phyloP scores from a whole-genome alignment of 345 rosid genomes.

The Boechera stricta region DNA sequence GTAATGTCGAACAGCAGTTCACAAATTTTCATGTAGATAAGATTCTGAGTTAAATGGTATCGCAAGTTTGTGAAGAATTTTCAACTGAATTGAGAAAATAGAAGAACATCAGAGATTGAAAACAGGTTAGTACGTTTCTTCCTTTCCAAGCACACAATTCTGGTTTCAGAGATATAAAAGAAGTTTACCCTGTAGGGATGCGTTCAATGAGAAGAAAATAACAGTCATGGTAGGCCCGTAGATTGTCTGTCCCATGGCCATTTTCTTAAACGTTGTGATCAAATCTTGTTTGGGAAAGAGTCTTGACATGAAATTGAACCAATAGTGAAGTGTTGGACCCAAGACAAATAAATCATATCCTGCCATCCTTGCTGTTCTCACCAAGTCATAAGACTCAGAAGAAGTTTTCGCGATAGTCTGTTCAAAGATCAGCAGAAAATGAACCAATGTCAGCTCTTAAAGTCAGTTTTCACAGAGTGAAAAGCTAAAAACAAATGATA shows the following conservation, averaged over 20 bases:
- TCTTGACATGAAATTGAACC: constrained; percentile 81
- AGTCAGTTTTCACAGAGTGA: neutral
- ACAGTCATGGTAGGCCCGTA: constrained; percentile 83
- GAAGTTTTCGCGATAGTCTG: constrained; percentile 54
- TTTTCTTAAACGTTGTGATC: constrained; percentile 76
- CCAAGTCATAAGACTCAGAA: constrained; percentile 66
- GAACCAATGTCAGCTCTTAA: neutral
- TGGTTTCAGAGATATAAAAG: neutral
- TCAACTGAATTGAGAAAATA: neutral
- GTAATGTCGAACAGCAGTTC: too few relatives aligned
- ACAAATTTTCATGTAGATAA: neutral
- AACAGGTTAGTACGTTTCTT: neutral
- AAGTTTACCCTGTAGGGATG: constrained; percentile 67
- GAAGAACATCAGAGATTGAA: neutral
- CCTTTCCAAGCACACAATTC: neutral
- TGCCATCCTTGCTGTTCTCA: constrained; percentile 78
- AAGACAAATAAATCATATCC: constrained; percentile 74
- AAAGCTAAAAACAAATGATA: neutral
- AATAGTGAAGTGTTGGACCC: constrained; percentile 81
- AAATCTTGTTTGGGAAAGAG: constrained; percentile 71
- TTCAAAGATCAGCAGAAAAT: neutral
- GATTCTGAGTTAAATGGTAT: neutral
- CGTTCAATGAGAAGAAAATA: constrained; percentile 75
- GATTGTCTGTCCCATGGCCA: constrained; percentile 70
- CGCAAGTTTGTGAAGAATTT: neutral